Base-by-base conservation (phyloP, 306 rosid species). In the Pyrus communis region DNA sequence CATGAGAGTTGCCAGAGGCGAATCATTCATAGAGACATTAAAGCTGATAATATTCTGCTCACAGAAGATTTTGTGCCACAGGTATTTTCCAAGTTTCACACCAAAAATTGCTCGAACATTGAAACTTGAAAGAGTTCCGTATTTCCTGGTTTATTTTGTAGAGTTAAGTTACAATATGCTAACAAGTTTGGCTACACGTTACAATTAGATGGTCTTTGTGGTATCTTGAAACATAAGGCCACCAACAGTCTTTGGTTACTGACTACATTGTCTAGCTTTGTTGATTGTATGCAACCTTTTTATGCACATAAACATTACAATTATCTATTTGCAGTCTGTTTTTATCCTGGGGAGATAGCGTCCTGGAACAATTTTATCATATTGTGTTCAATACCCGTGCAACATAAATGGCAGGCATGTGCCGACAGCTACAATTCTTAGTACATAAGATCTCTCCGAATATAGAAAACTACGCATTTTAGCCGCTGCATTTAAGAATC, bases 1-100 rank as follows among this genome's bases (percentile, higher is more conserved):
- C 98, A 93, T 78, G 93, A 91, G 71, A 67, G 67, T 79, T 91
- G 97, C 78, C 85, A 80, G 49, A 88, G 87, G 77, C 81, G 92
- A 75, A 89, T 93, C 69, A 87, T 93, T 58, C 98, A 93, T 77
- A 86, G 98, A 77, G 98, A 93, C 71, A 88, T 93, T 49, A 91
- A 91, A 83, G 79, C 91, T 52, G 96, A 89, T 19, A 93, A 93
- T 62, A 82, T 93, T 89, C 83, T 93, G 23, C 96, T 91, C 51
- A 84, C 96, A 3, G 83, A 88, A 69, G 87, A 91, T 76, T 93
- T 82, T 75, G 97, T 84, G 74, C 92, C 98, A 12, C 93, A 88
- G 97, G 98, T 93, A 89, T 55, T 77, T 14, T 11, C 66, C 66
- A 12, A 60, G 35, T 12, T 60, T 11, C 7, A 11, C 35, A 25